phyloP scores from a whole-genome alignment of 192 early-diverging fungal species.

The Coemansia sp. region DNA sequence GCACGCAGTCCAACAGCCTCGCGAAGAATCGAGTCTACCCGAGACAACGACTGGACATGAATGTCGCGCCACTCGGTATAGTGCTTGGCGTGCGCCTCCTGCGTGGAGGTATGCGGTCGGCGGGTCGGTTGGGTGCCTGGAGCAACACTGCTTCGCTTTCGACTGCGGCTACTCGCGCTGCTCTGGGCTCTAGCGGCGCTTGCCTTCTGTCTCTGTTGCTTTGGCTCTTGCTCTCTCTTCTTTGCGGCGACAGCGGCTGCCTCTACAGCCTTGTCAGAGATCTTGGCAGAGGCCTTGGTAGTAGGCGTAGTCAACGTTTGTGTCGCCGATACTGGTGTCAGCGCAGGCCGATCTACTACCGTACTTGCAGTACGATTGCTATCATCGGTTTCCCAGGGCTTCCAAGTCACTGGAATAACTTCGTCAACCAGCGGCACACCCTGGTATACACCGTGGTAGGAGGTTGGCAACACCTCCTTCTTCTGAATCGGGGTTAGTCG shows the following conservation, averaged over 20 bases:
- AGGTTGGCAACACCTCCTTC: conserved; percentile 14
- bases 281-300: not conserved
- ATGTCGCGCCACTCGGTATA: conserved; percentile 49
- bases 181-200: not conserved
- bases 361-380: not conserved
- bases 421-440: conserved; percentile 31
- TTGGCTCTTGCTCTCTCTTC: not conserved
- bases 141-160: not conserved
- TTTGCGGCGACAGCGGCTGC: not conserved
- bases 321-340: not conserved
- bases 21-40: conserved; percentile 51
- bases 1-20: conserved; percentile 41
- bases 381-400: not conserved
- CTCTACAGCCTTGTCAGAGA: not conserved
- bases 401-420: conserved; percentile 3
- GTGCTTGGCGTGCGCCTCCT: conserved; percentile 9
- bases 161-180: conserved; percentile 4
- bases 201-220: not conserved
- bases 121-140: not conserved
- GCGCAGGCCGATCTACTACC: not conserved
- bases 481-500: conserved; percentile 29
- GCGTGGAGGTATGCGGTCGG: conserved; percentile 29
- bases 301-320: not conserved
- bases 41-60: conserved; percentile 47
- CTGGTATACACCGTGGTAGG: conserved; percentile 33